Conservation (phyloP, 2,329 filamentous ascomycete genomes). For the Arthrobotrys musiformis region DNA sequence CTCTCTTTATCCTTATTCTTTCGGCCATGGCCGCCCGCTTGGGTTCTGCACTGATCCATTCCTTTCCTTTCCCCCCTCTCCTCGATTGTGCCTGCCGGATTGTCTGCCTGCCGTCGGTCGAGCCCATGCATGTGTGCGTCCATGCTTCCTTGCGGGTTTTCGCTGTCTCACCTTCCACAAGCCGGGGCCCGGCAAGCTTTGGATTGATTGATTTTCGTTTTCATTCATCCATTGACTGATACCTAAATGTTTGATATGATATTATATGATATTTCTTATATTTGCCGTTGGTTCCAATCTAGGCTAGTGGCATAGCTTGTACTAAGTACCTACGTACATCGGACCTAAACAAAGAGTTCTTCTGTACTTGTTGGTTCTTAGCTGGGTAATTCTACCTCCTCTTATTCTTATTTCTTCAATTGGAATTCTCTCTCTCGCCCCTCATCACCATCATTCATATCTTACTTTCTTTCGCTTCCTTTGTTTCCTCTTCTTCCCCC, state of each 20-base stretch:
- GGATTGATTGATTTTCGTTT: neutral
- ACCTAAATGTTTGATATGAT: too few species aligned
- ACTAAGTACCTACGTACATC: neutral
- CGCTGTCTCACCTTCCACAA: constrained; percentile 11
- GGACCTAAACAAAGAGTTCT: constrained; percentile 1
- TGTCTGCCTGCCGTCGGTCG: neutral
- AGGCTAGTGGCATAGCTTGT: neutral
- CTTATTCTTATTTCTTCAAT: neutral
- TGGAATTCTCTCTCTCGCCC: neutral
- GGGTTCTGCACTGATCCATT: neutral
- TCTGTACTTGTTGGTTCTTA: neutral
- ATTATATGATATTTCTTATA: too few species aligned
- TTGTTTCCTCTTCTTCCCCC: neutral
- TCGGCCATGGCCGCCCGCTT: neutral
- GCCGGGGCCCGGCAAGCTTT: neutral
- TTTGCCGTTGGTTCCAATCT: too few species aligned
- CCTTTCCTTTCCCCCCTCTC: neutral
- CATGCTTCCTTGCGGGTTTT: constrained; percentile 2
- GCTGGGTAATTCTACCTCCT: neutral
- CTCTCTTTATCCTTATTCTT: neutral
- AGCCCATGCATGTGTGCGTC: neutral
- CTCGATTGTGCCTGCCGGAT: neutral
- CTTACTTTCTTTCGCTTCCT: neutral
- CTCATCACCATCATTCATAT: neutral
- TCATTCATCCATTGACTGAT: too few species aligned